Percentiles rank a stretch among this genome's conserved stretches.
Evolutionary conservation across 106 monocot species (phyloP).

Genomic region (Narthecium ossifragum): DNA sequence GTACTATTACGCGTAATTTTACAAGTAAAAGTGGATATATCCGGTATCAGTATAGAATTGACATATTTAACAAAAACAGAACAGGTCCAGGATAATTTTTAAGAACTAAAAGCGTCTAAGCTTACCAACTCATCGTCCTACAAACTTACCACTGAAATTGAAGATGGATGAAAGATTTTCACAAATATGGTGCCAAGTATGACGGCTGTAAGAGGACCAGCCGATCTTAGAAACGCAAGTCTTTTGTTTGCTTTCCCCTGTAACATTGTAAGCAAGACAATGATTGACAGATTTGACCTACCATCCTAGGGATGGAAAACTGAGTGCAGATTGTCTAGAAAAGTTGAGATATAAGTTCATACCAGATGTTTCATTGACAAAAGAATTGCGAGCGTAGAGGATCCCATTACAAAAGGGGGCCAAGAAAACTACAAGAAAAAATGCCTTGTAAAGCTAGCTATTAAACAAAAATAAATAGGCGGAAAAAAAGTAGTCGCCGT

Average conservation of each 20-base stretch:
- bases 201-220: constrained; percentile 91
- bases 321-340: neutral
- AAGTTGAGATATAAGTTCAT: constrained; percentile 11
- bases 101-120: too few species aligned
- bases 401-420: constrained; percentile 98
- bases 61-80: neutral
- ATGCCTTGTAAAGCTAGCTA: constrained; percentile 7
- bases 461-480: too few species aligned
- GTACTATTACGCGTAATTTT: too few species aligned
- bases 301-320: neutral
- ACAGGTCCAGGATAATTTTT: too few species aligned
- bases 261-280: constrained; percentile 17
- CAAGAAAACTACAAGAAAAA: constrained; percentile 78
- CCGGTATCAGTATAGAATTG: too few species aligned
- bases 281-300: neutral
- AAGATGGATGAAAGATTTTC: constrained; percentile 93
- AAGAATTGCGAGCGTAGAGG: constrained; percentile 64
- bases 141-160: constrained; percentile 90
- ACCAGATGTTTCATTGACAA: constrained; percentile 92
- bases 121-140: too few species aligned
- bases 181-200: constrained; percentile 77
- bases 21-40: too few species aligned
- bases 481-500: too few species aligned
- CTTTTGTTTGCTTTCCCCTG: constrained; percentile 84
- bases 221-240: constrained; percentile 58